A percentile compares a stretch with the other conserved stretches of the same genome.
These are phyloP conservation scores for Talaromyces sp. DNA, from an alignment of 2,329 filamentous ascomycete genomes.

Conservation along the genomic window DNA sequence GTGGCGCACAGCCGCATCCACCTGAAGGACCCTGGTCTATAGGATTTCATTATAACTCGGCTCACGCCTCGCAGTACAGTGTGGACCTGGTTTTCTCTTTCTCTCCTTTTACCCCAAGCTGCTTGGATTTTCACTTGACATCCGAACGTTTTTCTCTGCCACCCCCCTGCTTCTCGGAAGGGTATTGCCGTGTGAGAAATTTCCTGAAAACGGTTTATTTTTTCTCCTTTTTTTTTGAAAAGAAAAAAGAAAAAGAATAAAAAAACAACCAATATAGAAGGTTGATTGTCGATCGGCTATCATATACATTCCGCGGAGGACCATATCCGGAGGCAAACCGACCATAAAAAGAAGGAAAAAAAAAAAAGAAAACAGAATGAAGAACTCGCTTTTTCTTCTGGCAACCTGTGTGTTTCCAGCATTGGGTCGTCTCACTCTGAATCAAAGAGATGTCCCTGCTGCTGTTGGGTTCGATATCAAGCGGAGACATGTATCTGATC, in stretches of 20 bases:
- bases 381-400: conserved; percentile 21
- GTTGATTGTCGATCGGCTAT: not conserved
- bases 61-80: not conserved
- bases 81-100: not conserved
- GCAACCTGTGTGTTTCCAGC: conserved; percentile 14
- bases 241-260: not conserved
- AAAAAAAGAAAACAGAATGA: conserved; percentile 10
- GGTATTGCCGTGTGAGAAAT: too few species aligned
- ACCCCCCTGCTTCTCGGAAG: not conserved
- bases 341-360: not conserved
- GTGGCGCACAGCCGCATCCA: not conserved
- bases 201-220: not conserved
- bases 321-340: not conserved
- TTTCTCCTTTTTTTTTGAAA: not conserved
- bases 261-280: not conserved
- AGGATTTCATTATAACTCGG: not conserved
- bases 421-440: conserved; percentile 32
- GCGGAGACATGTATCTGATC: conserved; percentile 50
- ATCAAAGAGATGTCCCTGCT: conserved; percentile 41
- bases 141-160: not conserved
- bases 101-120: not conserved
- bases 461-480: conserved; percentile 56
- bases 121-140: not conserved
- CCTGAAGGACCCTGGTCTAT: not conserved
- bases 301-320: not conserved